Evolutionary conservation across 306 rosid species (phyloP), one percentile per base, ranked within the genome.

Genomic region (Corylus americana): DNA sequence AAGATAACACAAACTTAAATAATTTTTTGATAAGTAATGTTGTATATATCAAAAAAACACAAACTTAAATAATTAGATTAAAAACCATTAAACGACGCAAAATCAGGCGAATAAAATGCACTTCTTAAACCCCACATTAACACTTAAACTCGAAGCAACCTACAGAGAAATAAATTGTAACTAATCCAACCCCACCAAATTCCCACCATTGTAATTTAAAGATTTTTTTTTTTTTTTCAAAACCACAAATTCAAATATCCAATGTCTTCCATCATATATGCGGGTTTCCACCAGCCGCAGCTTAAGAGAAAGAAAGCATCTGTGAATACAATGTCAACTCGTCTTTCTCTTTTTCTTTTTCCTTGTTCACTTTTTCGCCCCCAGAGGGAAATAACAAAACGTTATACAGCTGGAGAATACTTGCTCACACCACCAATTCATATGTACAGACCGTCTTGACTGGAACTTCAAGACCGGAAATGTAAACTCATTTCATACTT

Each of bases 361-460:
- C 68, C 27, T 54, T 3, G n/a, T 25, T 35, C 61, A 18, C 49
- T 55, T 17, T 53, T 20, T 53, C 14, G 13, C 68, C 62, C 71
- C 7, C 22, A 48, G 69, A 45, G 69, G 44, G 73, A 70, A 74
- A 76, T 75, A 74, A 85, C 51, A 20, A 66, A 39, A 77, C 25
- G 67, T 77, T 37, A 71, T 49, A 81, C 80, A 78, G 70, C 77
- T 78, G 44, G 76, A 81, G 57, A 71, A 70, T 74, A 77, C 74
- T 54, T 85, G 68, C 80, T 58, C 80, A 80, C 87, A 42, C 73
- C 81, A 45, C 73, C 81, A 45, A 75, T 74, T 80, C 78, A 73
- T 79, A 83, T 84, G 80, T 82, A 84, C 89, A 84, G 55, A 78
- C 79, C 75, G 84, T 80, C 84, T 83, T 58, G 74, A 76, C 72